phyloP scores from a whole-genome alignment of 164 flowering plant species.

The Brasenia schreberi region DNA sequence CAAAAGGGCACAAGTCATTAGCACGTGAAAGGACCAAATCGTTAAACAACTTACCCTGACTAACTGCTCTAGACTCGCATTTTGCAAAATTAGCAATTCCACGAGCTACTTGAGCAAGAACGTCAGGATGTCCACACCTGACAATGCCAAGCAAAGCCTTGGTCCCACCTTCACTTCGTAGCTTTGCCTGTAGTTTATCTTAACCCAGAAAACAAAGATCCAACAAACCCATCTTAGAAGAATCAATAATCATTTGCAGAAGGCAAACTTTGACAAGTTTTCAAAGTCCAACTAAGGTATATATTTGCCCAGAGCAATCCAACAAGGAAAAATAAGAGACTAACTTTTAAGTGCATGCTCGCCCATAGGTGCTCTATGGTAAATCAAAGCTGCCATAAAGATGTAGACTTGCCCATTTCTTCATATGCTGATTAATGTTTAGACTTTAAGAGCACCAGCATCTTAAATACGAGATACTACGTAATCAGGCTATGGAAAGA shows the following conservation, averaged over 20 bases:
- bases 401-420: too few relatives aligned
- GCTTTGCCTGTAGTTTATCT: constrained; percentile 71
- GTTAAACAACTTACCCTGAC: constrained; percentile 44
- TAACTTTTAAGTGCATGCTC: too few relatives aligned
- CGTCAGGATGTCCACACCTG: constrained; percentile 82
- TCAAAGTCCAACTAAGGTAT: too few relatives aligned
- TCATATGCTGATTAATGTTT: too few relatives aligned
- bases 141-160: constrained; percentile 92
- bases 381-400: too few relatives aligned
- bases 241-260: neutral
- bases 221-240: neutral
- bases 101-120: constrained; percentile 96
- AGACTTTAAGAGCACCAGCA: too few relatives aligned
- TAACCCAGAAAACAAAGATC: constrained; percentile 4
- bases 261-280: too few relatives aligned
- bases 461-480: too few relatives aligned
- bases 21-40: neutral
- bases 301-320: too few relatives aligned
- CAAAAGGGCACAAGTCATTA: neutral
- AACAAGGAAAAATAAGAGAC: too few relatives aligned
- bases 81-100: constrained; percentile 99
- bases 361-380: too few relatives aligned
- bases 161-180: constrained; percentile 87
- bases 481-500: too few relatives aligned
- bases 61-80: constrained; percentile 83